A percentile compares a stretch with the other conserved stretches of the same genome.
phyloP scores from a whole-genome alignment of 257 asterid genomes.

The Primulina huaijiensis region DNA sequence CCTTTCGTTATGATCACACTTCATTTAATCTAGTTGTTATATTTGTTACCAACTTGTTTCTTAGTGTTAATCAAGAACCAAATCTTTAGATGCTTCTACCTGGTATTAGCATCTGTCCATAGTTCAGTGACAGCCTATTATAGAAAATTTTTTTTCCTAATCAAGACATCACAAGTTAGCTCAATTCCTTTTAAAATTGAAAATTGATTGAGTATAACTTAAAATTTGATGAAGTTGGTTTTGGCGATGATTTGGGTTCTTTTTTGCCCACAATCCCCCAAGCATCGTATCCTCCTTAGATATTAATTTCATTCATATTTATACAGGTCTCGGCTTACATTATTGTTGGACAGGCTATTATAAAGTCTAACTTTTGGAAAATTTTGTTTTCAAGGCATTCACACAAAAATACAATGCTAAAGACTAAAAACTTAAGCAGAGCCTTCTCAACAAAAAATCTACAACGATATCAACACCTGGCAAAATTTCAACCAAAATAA shows the following conservation, averaged over 20 bases:
- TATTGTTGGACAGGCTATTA: background rate
- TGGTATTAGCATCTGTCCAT: background rate
- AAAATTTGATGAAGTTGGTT: background rate
- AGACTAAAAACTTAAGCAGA: background rate
- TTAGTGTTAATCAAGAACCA: background rate
- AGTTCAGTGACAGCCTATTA: background rate
- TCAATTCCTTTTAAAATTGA: background rate
- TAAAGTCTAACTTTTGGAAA: background rate
- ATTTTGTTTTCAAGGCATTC: background rate
- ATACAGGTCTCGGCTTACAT: background rate
- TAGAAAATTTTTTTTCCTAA: background rate
- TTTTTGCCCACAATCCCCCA: background rate
- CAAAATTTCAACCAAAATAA: background rate
- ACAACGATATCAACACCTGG: constrained; percentile 6
- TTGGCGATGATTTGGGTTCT: background rate
- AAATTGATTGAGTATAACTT: too few relatives aligned
- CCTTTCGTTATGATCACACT: background rate
- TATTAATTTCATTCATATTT: background rate
- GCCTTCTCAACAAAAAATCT: constrained; percentile 5
- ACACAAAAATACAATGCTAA: constrained; percentile 4
- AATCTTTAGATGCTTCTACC: background rate
- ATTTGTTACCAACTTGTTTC: background rate
- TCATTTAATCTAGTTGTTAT: too few relatives aligned
- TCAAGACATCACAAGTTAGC: background rate
- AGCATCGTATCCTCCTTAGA: background rate